Conservation (phyloP, 1,284 basidiomycete genomes). For the Cryptococcus deneoformans region DNA sequence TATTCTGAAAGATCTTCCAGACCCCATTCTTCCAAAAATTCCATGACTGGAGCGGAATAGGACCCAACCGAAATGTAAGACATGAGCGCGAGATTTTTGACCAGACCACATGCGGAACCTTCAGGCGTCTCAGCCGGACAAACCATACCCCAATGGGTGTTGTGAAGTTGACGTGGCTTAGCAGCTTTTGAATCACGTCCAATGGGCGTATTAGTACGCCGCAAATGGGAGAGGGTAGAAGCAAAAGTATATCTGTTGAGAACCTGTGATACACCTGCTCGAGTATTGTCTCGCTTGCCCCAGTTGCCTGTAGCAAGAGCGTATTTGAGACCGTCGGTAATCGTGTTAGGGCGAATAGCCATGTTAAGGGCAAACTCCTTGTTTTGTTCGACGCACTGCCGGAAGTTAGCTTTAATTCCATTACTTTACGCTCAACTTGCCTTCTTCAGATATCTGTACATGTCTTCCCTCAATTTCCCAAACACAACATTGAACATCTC, state of each 20-base stretch:
- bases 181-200: conserved; percentile 99
- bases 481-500: conserved; percentile 98
- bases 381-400: conserved; percentile 90
- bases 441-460: conserved; percentile 96
- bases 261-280: conserved; percentile 98
- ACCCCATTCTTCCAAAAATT: conserved; percentile 99
- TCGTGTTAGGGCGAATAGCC: conserved; percentile 94
- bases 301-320: conserved; percentile 99
- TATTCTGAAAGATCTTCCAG: conserved; percentile 90
- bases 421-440: conserved; percentile 52
- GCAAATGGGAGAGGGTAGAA: conserved; percentile 95
- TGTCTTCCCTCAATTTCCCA: conserved; percentile 93
- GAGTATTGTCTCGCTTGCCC: conserved; percentile 98
- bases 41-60: conserved; percentile 92
- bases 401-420: not conserved
- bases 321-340: conserved; percentile 98
- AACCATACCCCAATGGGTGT: conserved; percentile 99
- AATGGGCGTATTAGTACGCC: conserved; percentile 96
- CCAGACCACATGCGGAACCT: conserved; percentile 98
- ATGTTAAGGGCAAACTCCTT: conserved; percentile 91
- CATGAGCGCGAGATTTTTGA: conserved; percentile 99
- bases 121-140: conserved; percentile 99
- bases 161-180: conserved; percentile 98
- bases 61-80: conserved; percentile 97
- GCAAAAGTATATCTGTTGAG: conserved; percentile 98